phyloP scores from a whole-genome alignment of 192 early-diverging fungal genomes.

The Backusella australiensis region DNA sequence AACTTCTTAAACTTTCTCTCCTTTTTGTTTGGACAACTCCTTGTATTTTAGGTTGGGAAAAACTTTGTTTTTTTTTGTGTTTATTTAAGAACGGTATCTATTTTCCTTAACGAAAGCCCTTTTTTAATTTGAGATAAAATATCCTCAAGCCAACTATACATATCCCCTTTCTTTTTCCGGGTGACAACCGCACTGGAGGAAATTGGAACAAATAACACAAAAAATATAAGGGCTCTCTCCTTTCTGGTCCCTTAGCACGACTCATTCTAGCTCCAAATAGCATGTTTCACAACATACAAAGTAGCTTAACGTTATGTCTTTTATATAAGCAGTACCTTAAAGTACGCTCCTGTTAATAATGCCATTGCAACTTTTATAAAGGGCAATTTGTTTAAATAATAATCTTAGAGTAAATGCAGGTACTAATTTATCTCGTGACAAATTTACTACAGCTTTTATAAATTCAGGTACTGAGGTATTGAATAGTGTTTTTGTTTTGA shows the following conservation, averaged over 20 bases:
- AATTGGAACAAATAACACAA: neutral
- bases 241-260: neutral
- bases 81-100: neutral
- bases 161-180: neutral
- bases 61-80: neutral
- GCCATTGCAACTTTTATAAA: neutral
- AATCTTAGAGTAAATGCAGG: neutral
- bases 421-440: neutral
- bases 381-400: neutral
- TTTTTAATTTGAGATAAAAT: neutral
- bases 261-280: neutral
- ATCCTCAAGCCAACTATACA: neutral
- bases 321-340: neutral
- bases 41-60: neutral
- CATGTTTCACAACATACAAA: neutral
- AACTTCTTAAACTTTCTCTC: too few relatives aligned
- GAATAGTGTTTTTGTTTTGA: too few relatives aligned
- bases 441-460: too few relatives aligned
- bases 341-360: neutral
- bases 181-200: neutral
- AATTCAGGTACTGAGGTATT: too few relatives aligned
- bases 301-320: neutral
- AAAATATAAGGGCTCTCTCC: neutral
- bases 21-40: neutral
- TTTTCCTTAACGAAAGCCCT: neutral